Percentiles rank a stretch among this genome's conserved stretches.
Conservation (phyloP, 192 early-diverging fungal genomes). For the Paraglomus brasilianum region DNA sequence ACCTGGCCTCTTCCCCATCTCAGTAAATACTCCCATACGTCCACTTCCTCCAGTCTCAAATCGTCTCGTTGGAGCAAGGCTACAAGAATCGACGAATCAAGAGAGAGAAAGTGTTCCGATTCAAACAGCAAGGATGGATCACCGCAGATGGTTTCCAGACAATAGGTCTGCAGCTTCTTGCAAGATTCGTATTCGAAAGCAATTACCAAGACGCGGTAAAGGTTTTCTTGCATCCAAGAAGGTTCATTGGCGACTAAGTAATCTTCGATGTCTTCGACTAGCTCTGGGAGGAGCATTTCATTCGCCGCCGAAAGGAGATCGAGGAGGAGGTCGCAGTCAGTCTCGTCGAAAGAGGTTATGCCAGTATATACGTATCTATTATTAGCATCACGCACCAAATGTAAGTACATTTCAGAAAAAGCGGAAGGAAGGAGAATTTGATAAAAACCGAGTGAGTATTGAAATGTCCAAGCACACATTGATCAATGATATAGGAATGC, state of each 20-base stretch:
- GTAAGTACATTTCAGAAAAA: no score
- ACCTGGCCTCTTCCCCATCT: neutral
- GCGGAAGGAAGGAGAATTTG: no score
- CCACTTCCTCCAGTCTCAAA: no score
- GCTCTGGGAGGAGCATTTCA: constrained; percentile 6
- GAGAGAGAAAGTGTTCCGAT: neutral
- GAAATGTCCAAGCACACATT: no score
- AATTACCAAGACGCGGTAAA: neutral
- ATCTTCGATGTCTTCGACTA: constrained; percentile 2
- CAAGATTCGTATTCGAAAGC: constrained; percentile 1
- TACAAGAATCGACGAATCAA: no score
- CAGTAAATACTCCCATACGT: no score
- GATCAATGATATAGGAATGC: no score
- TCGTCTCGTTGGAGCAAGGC: no score
- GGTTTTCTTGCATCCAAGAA: constrained; percentile 15
- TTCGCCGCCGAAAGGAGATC: constrained; percentile 1
- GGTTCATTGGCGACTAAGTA: constrained; percentile 9
- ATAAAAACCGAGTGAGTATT: no score
- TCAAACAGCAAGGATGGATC: constrained; percentile 3
- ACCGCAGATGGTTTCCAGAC: neutral
- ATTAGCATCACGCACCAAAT: neutral
- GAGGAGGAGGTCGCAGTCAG: neutral
- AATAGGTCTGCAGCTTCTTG: neutral
- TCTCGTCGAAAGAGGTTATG: neutral
- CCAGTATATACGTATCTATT: constrained; percentile 20